These are phyloP conservation scores for Solanum lycopersicoides DNA, from an alignment of 257 asterid species.

Conservation along the genomic window DNA sequence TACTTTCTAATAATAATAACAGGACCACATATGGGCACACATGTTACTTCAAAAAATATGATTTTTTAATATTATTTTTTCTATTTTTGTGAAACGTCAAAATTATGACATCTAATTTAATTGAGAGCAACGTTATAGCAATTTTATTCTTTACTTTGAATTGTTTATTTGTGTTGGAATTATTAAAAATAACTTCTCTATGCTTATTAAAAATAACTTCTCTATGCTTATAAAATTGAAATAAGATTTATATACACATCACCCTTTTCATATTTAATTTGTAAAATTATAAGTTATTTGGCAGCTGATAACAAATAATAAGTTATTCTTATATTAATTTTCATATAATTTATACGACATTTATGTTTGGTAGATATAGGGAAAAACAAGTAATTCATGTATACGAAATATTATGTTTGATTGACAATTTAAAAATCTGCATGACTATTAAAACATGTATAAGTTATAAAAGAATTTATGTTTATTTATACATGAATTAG, in stretches of 20 bases:
- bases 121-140: not conserved
- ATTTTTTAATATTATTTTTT: not conserved
- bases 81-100: not conserved
- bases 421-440: not conserved
- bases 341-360: not conserved
- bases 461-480: not conserved
- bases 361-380: not conserved
- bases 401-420: too few relatives aligned
- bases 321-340: too few relatives aligned
- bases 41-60: not conserved
- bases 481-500: too few relatives aligned
- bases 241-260: not conserved
- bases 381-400: not conserved
- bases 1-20: not conserved
- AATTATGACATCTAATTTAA: not conserved
- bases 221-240: not conserved
- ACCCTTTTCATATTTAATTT: not conserved
- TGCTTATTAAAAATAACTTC: not conserved
- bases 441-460: too few relatives aligned
- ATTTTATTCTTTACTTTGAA: not conserved
- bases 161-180: not conserved
- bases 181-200: not conserved
- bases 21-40: not conserved
- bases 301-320: too few relatives aligned
- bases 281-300: not conserved